Base-by-base conservation (phyloP, 2,329 filamentous ascomycete genomes). In the Trichoderma sp. region DNA sequence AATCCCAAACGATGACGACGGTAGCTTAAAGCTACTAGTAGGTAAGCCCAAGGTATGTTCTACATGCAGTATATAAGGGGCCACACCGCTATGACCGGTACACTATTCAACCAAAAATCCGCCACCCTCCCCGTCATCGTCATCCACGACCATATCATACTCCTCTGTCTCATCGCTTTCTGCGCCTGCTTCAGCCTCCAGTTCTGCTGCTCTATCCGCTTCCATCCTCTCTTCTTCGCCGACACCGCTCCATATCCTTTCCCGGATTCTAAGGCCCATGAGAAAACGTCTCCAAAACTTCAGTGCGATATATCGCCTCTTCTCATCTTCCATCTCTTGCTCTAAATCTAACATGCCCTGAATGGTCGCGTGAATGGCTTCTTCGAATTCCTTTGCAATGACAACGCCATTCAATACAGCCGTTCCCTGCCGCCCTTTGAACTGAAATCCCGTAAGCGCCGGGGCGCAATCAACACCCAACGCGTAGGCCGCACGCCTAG, bases 371-470 rank as follows among this genome's bases (percentile, higher is more conserved):
- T 86, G 80, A 0, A 97, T 84, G 0, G 91, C 93, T 66, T 94
- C 92, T 8, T 82, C 84, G 69, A 89, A 87, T 76, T 94, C 90
- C 17, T 79, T 76, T 0, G 93, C 90, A 1, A 97, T 88, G 0
- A 99, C 88, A 1, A 90, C 86, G 2, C 95, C 95, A 42, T 87
- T 86, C 2, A 95, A 80, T 3, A 97, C 85, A 1, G 95, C 93
- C 2, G 93, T 97, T 17, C 94, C 94, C 67, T 92, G 89, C 3
- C 92, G 87, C 1, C 93, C 93, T 74, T 88, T 90, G 80, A 98
- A 99, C 42, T 90, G 85, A 74, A 98, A 99, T 0, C 94, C 94
- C 0, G 90, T 95, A 5, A 99, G 87, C 0, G 95, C 95, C 35
- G 94, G 92, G 2, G 92, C 92, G 76, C 91, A 97, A 78, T 98